Base-by-base conservation (phyloP, 192 early-diverging fungal species). In the Mortierella alpina region DNA sequence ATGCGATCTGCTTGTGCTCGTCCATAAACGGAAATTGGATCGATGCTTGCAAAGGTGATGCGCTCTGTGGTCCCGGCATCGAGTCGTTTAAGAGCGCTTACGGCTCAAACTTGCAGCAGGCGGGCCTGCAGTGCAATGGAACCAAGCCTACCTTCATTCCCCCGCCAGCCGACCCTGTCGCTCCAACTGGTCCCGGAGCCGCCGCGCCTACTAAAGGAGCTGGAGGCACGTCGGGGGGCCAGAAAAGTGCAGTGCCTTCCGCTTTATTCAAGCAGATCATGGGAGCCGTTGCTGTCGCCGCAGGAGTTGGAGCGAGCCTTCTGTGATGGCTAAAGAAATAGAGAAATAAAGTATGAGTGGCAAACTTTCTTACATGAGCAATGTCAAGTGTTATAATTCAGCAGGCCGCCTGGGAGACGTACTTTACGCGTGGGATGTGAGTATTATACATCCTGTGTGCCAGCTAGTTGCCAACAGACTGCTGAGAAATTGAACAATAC, bases 11-110 rank as follows among this genome's bases (percentile, higher is more conserved):
- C 20, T 17, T 73, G 20, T 73, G 71, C 60, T 73, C 71, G 1
- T 73, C 71, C 31, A 18, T 64, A 18, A 62, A 73, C 23, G 71
- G 71, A 22, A 62, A 61, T 44, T 73, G 71, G 71, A 20, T 73
- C 46, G 71, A 65, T 14, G 12, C 4, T 22, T 68, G 66, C 62
- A 46, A 45, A 10, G 22, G 31, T 50, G 15, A 2, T 13, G 20
- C 53, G n/a, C 17, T 31, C 10, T 73, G 70, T 18, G 45, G 71
- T 42, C 15, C 31, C 5, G 71, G 58, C 23, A 49, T 73, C 6
- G 11, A 20, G 17, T 73, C 71, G 17, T 73, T 73, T 61, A 73
- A 73, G 71, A 18, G 10, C 22, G 41, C 59, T 0, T 75, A 63
- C 20, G 49, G 52, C 2, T 8, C 42, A 11, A 41, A 23, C 15